Base-by-base conservation (phyloP, 805 yeast genomes). In the Wickerhamomyces bisporus region DNA sequence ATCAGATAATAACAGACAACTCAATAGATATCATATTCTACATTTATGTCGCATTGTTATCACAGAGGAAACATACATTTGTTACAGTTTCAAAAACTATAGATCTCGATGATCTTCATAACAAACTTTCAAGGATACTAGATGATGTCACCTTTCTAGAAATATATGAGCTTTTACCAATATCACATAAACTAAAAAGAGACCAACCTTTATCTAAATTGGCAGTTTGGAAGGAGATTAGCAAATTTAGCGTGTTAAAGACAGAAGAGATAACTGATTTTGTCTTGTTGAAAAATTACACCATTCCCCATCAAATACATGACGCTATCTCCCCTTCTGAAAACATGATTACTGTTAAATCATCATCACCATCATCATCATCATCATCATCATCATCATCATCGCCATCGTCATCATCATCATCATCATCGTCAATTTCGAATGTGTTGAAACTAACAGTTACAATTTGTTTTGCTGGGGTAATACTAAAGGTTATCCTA, bases 11-110 rank as follows among this genome's bases (percentile, higher is more conserved):
- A 27, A 67, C 81, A 15, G 62, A 75, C 32, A 70, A 70, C 36
- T 75, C 84, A 1, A 71, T 84, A 38, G 50, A 68, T 3, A 61
- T 71, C 13, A 71, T 76, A 6, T 50, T 86, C 10, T 79, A 82
- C 44, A 52, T 87, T 14, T 88, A 84, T 56, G 73, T 71, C 1
- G 62, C 86, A 15, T 57, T 80, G 5, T 50, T 86, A 30, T 73
- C 2, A 53, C 60, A 21, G 68, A 67, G 34, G 75, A 73, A 45
- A 65, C 64, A 2, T 62, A 61, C 5, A 63, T 84, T 1, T 47
- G n/a, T 74, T 15, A 44, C 52, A 31, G 56, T 55, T 24, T 24
- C 49, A 1, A 49, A 35, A 5, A 15, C 3, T 41, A 25, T 54
- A 57, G 39, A 44, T 29, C 64, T 56, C 5, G 59, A 61, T 32